Base-by-base conservation (phyloP, 2,329 filamentous ascomycete genomes). In the Exophiala alcalophila region DNA sequence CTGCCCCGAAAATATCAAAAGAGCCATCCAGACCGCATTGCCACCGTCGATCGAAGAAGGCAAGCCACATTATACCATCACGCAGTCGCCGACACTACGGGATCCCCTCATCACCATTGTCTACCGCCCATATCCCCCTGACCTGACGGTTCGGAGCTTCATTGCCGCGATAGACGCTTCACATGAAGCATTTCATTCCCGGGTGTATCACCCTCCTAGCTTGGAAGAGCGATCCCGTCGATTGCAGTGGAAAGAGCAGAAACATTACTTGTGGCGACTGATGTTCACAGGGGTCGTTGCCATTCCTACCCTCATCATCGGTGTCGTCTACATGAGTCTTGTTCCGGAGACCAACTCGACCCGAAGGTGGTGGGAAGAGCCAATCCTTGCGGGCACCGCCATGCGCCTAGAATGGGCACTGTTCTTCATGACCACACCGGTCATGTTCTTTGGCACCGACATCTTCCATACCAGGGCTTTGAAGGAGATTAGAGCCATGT, bases 311-410 rank as follows among this genome's bases (percentile, higher is more conserved):
- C 90, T 96, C 55, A 62, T 94, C 36, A 80, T 96, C 26, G 90
- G 91, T 3, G 86, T 96, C 39, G 81, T 94, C 1, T 94, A 87
- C 67, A 96, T 95, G 90, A 87, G 78, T 48, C 72, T 96, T 1
- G 74, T 95, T 0, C 70, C 82, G 0, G 62, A 72, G 3, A 64
- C 71, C 2, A 76, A 89, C 53, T 53, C 64, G 0, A 72, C 73
- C 9, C 80, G 81, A 43, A 69, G 71, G 49, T 87, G 78, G 54
- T 66, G 94, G 30, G 89, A 88, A 77, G 61, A 74, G 49, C 78
- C 81, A 0, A 83, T 87, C 70, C 77, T 74, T 53, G 79, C 77
- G 3, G 86, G 87, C 1, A 71, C 70, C 31, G 81, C 90, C 39
- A 86, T 78, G 52, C 80, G 88, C 15, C 74, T 83, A 4, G 86